Evolutionary conservation across 805 yeast genomes (phyloP), one percentile per base, ranked within the genome.

Genomic region (Phaffomyces antillensis): DNA sequence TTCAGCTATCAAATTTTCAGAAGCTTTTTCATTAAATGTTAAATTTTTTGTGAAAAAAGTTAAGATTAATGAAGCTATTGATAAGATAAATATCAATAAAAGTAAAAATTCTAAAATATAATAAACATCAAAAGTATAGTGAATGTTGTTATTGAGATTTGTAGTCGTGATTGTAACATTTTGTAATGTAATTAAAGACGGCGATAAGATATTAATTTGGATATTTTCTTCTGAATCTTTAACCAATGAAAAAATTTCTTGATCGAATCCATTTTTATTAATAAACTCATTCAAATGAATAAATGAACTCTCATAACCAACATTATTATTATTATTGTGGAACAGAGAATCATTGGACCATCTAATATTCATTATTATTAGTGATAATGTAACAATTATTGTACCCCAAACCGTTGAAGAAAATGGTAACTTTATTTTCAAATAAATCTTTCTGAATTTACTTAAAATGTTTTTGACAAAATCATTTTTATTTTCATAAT

Each of bases 51-150:
- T 57, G 36, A 70, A 62, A 37, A 59, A 58, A 45, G 64, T 74
- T 48, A 81, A 63, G 5, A 72, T 60, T 2, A 78, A 50, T 24
- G 73, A 63, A 0, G 79, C 65, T 15, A 75, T 56, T 1, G 84
- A 77, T 12, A 75, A 50, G 23, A 79, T 67, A 50, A 83, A 76
- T 1, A 72, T 52, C 24, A 81, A 47, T 12, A 77, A 67, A 7
- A 80, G 64, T 2, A 71, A 49, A 50, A 81, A 75, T 58, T 84
- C 91, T 42, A 82, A 52, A 24, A 76, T 63, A 52, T 75, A 81
- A 31, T 73, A 69, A 16, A 66, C 53, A 54, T 78, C 79, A 55
- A 74, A 71, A 43, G 66, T 64, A 58, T 68, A 69, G n/a, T 65
- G 57, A 1, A 65, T 57, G 23, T 54, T 52, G 23, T 60, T 38